Conservation (phyloP, 2,329 filamentous ascomycete species). For the Lomentospora prolificans region DNA sequence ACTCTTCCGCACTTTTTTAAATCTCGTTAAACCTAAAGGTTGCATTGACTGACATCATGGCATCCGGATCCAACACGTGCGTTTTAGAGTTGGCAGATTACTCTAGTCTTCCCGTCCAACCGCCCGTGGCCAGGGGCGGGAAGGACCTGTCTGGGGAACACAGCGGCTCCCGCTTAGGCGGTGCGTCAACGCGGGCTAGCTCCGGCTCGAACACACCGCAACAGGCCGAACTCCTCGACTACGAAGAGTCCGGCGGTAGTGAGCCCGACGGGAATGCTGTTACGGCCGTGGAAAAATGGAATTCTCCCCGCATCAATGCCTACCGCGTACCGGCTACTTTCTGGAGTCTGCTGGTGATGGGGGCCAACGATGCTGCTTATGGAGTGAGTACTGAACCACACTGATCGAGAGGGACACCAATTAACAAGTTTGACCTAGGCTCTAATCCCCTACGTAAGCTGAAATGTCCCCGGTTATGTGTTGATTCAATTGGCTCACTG, state of each 20-base stretch:
- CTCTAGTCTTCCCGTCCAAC: background rate
- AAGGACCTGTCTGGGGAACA: background rate
- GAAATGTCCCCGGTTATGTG: background rate
- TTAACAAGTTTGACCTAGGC: background rate
- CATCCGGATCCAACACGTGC: constrained; percentile 4
- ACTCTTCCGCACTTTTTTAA: too few relatives aligned
- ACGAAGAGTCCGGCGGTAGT: background rate
- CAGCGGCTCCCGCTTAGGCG: background rate
- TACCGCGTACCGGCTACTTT: constrained; percentile 49
- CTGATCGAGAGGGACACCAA: background rate
- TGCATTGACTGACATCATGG: too few relatives aligned
- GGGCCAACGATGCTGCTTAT: constrained; percentile 57
- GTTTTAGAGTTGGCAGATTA: background rate
- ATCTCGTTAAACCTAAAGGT: too few relatives aligned
- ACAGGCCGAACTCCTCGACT: background rate
- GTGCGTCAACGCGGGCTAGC: background rate
- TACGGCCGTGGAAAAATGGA: constrained; percentile 45
- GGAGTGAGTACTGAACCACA: constrained; percentile 36
- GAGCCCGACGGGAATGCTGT: background rate
- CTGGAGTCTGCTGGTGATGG: constrained; percentile 54
- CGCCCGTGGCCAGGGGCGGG: background rate
- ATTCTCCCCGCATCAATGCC: constrained; percentile 47
- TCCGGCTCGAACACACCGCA: background rate
- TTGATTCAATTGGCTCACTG: too few relatives aligned
- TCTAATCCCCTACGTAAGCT: constrained; percentile 7